These are phyloP conservation scores for Puccinia hordei DNA, from an alignment of 1,284 basidiomycete genomes.

Conservation along the genomic window DNA sequence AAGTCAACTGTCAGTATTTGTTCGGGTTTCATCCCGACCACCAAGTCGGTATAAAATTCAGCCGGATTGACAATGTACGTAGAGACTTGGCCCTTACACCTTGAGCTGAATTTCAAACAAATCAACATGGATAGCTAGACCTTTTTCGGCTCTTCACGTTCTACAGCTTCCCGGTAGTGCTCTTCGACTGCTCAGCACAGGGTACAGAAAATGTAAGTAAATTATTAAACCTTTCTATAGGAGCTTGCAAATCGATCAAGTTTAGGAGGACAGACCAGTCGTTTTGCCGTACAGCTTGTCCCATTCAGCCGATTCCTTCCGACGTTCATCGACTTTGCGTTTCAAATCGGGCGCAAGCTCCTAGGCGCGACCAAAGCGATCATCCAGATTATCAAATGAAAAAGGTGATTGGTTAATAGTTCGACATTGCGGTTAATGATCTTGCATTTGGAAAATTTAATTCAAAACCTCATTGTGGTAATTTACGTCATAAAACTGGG, in stretches of 20 bases:
- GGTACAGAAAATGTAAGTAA: not conserved
- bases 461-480: not conserved
- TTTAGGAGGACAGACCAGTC: not conserved
- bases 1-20: too few relatives aligned
- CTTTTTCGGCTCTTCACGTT: slow-evolving; percentile 17
- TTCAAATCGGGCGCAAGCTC: slow-evolving; percentile 38
- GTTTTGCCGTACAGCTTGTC: slow-evolving; percentile 40
- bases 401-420: not conserved
- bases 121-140: not conserved
- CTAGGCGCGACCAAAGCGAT: not conserved
- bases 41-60: too few relatives aligned
- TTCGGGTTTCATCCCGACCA: too few relatives aligned
- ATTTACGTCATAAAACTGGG: slow-evolving; percentile 39
- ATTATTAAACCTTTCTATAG: not conserved
- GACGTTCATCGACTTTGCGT: slow-evolving; percentile 28
- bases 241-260: too few relatives aligned
- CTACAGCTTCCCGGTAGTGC: slow-evolving; percentile 27
- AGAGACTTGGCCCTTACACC: too few relatives aligned
- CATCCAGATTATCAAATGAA: too few relatives aligned
- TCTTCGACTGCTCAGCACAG: slow-evolving; percentile 17
- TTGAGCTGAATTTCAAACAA: too few relatives aligned
- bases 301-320: slow-evolving; percentile 34
- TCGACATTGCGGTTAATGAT: not conserved
- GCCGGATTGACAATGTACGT: too few relatives aligned
- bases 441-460: not conserved